Evolutionary conservation across 2,329 filamentous ascomycete species (phyloP), one percentile per base, ranked within the genome.

Genomic region (Oidium heveae): DNA sequence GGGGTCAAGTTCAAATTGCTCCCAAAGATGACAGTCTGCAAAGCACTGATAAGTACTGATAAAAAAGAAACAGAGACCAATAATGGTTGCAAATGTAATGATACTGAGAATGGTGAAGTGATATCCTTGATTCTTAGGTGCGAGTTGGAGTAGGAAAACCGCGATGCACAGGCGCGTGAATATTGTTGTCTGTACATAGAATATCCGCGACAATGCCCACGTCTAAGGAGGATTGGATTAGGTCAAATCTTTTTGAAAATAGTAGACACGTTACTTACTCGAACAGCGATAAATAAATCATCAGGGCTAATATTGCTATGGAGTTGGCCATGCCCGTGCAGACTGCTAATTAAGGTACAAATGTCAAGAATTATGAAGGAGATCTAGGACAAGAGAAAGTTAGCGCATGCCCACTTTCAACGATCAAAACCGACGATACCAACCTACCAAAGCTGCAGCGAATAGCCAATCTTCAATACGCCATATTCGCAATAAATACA

Each of bases 401-500:
- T 46, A 20, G 22, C n/a, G n/a, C 18, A 12, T 6, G 10, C 22
- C 43, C 43, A 20, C 24, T 28, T 28, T 6, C 24, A 28, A 28
- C 24, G 24, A 6, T 28, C 24, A 28, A 28, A 28, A 3, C 24
- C 24, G 24, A 28, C 24, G 10, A 20, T 10, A 34, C 22, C 4
- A 10, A 37, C 57, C 53, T 36, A 58, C 58, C 53, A 59, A 57
- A 52, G 55, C 56, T n/a, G 34, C 51, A 49, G 58, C 50, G 39
- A 60, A 60, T 15, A 58, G 53, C 58, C 57, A 60, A 54, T 60
- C 58, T 39, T 60, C 58, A n/a, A 58, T 28, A 47, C 57, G 57
- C 58, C 58, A 60, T 20, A 60, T 37, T 52, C 55, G 56, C 34
- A 57, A 53, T 12, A 60, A 36, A 37, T 54, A 54, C 44, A 52